Conservation (phyloP, 2,329 filamentous ascomycete genomes). For the Bipolaris zeicola region DNA sequence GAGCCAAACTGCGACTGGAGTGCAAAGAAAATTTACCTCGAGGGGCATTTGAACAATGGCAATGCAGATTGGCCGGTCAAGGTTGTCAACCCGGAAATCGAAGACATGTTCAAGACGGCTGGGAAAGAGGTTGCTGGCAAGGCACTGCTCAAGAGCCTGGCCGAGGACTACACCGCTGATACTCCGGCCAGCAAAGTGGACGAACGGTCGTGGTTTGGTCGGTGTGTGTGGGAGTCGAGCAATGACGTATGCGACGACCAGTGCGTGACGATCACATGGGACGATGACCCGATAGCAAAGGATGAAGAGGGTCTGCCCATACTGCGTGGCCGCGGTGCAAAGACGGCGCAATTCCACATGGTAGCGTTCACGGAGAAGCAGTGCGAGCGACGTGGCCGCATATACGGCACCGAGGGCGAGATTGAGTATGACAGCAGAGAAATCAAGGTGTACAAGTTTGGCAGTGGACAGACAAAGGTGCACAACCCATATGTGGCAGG, state of each 20-base stretch:
- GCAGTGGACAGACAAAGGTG: slow-evolving; percentile 59
- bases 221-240: slow-evolving; percentile 93
- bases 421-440: slow-evolving; percentile 80
- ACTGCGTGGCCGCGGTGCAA: slow-evolving; percentile 62
- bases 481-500: slow-evolving; percentile 66
- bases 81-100: slow-evolving; percentile 90
- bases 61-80: slow-evolving; percentile 81
- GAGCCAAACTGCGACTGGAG: slow-evolving; percentile 83
- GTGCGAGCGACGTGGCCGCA: slow-evolving; percentile 80
- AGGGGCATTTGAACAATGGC: slow-evolving; percentile 68
- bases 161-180: slow-evolving; percentile 64
- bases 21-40: slow-evolving; percentile 80
- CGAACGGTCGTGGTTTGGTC: slow-evolving; percentile 73
- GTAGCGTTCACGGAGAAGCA: slow-evolving; percentile 85
- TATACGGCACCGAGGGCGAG: slow-evolving; percentile 88
- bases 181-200: slow-evolving; percentile 56
- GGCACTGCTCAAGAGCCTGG: slow-evolving; percentile 56
- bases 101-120: slow-evolving; percentile 65
- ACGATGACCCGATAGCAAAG: slow-evolving; percentile 63
- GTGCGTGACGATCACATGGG: slow-evolving; percentile 85
- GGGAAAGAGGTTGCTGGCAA: slow-evolving; percentile 58
- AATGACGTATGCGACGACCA: slow-evolving; percentile 96
- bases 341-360: slow-evolving; percentile 93
- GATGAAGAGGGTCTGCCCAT: slow-evolving; percentile 21
- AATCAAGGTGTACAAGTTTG: slow-evolving; percentile 78